Evolutionary conservation across 129 eudicot genomes (phyloP), one percentile per base, ranked within the genome.

Genomic region (Arctium lappa): DNA sequence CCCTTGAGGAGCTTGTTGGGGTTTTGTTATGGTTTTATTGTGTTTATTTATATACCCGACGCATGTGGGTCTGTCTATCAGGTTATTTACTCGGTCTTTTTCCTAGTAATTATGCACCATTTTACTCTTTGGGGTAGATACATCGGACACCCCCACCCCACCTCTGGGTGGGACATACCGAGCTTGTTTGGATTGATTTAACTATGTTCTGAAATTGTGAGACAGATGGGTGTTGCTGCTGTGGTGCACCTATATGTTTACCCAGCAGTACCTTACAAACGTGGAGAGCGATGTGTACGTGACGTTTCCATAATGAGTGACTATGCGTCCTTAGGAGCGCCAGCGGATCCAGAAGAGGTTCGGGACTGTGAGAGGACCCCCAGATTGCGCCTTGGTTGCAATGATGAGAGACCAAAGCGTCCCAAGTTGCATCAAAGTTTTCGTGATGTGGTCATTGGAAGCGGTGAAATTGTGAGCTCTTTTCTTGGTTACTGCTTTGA

Each of bases 201-300:
- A 18, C 8, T 78, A 15, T 84, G 69, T 27, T 50, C 44, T 62
- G 37, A 86, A 74, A 50, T 37, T 85, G 76, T 85, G 48, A 60
- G 74, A 75, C 94, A 94, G 98, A 95, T 95, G 98, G 97, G 98
- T 73, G 74, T 95, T 82, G 97, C 98, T 62, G 98, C 98, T 62
- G 94, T 95, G 66, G 94, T 92, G 44, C 98, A 95, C 84, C 89
- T 94, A 12, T 92, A 90, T 79, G 94, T 91, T 75, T 94, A 91
- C 86, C 98, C 98, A 76, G 98, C 97, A 3, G 86, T 74, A 29
- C 95, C 98, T 29, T 94, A 92, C 90, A 90, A 92, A 82, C 94
- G 88, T 68, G 98, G 98, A 81, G 98, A 94, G 70, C 87, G 98
- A 86, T 91, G 98, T 86, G 98, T 94, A 13, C 94, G 97, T 79